Evolutionary conservation across 805 yeast species (phyloP).

Genomic region (Lachancea meyersii): DNA sequence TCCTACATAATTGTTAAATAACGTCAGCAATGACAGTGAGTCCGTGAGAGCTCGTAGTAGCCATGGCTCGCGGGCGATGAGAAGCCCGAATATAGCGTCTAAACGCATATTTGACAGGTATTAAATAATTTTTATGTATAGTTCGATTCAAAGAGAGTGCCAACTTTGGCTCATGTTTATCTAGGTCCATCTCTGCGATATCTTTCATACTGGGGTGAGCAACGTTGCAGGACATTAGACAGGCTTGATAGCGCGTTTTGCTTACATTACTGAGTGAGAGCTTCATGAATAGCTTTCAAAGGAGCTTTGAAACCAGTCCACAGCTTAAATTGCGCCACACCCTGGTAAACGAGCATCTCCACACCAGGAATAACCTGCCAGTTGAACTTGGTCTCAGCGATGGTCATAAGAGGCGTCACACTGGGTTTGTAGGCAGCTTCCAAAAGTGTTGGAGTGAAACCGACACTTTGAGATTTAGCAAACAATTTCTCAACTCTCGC

Average conservation of each 20-base stretch:
- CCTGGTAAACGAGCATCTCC: slow-evolving; percentile 90
- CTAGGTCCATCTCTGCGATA: no score
- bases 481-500: slow-evolving; percentile 44
- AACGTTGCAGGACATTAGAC: no score
- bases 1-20: no score
- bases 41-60: no score
- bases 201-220: no score
- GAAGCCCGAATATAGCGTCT: no score
- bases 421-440: slow-evolving; percentile 95
- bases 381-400: slow-evolving; percentile 54
- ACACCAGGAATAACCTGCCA: slow-evolving; percentile 90
- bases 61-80: no score
- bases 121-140: no score
- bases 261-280: slow-evolving; percentile 37
- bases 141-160: no score
- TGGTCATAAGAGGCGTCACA: slow-evolving; percentile 76
- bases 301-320: slow-evolving; percentile 71
- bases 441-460: slow-evolving; percentile 50
- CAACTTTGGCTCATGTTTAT: no score
- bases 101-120: no score
- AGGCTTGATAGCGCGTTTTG: neutral
- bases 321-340: slow-evolving; percentile 73
- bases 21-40: no score
- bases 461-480: slow-evolving; percentile 35
- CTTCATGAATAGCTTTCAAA: slow-evolving; percentile 52